A percentile compares a stretch with the other conserved stretches of the same genome.
These are phyloP conservation scores for Alternaria arborescens DNA, from an alignment of 2,329 filamentous ascomycete genomes.

Conservation along the genomic window DNA sequence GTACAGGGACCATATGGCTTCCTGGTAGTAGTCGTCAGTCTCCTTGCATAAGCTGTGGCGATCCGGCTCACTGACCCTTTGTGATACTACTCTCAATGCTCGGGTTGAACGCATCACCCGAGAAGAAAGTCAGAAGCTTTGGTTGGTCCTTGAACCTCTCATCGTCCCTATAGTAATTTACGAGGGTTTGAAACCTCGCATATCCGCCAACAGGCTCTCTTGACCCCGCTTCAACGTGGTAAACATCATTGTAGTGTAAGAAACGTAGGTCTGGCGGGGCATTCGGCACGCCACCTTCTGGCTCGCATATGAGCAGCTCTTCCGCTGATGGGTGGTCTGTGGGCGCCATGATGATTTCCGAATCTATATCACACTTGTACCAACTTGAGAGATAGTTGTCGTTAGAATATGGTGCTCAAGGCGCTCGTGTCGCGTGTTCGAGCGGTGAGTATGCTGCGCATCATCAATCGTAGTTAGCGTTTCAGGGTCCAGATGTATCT, in stretches of 20 bases:
- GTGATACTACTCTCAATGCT: conserved; percentile 88
- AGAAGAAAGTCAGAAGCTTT: conserved; percentile 80
- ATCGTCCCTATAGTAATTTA: conserved; percentile 75
- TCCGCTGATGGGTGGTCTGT: conserved; percentile 39
- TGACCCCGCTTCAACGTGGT: conserved; percentile 80
- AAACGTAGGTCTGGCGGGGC: conserved; percentile 76
- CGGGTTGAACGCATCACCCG: conserved; percentile 91
- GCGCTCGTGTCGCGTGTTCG: conserved; percentile 27
- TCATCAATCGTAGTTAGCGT: conserved; percentile 19
- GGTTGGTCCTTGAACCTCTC: conserved; percentile 69
- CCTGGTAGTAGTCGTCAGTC: conserved; percentile 52
- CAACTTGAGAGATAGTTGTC: not conserved
- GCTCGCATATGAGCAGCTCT: conserved; percentile 53
- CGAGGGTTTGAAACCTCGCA: conserved; percentile 79
- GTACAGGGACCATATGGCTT: conserved; percentile 84
- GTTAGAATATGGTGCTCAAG: conserved; percentile 7
- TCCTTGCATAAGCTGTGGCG: not conserved
- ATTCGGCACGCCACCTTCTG: conserved; percentile 52
- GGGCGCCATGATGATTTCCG: conserved; percentile 33
- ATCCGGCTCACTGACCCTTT: conserved; percentile 65
- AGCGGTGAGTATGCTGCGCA: conserved; percentile 36
- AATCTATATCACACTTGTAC: not conserved
- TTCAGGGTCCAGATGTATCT: conserved; percentile 40
- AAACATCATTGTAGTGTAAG: conserved; percentile 93
- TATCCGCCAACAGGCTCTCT: conserved; percentile 85